A percentile compares a stretch with the other conserved stretches of the same genome.
Conservation (phyloP, 148 eudicot genomes). For the Persicaria maculosa region DNA sequence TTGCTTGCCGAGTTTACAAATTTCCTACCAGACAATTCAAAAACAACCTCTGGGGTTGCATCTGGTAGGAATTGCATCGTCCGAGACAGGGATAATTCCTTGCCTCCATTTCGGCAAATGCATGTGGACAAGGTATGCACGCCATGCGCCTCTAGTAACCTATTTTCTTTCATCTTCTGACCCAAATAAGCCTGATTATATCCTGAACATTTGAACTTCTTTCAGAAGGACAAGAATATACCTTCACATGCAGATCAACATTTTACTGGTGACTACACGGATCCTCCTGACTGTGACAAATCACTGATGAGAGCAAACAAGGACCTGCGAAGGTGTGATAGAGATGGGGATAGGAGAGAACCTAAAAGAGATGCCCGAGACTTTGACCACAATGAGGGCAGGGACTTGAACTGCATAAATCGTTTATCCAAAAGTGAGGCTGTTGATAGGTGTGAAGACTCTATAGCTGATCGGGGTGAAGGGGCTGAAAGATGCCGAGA, state of each 20-base stretch:
- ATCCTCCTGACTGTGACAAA: conserved; percentile 24
- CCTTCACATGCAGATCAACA: conserved; percentile 7
- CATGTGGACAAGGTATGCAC: conserved; percentile 40
- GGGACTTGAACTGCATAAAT: conserved; percentile 16
- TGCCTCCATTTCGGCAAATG: conserved; percentile 23
- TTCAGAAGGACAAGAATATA: conserved; percentile 9
- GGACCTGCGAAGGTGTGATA: conserved; percentile 23
- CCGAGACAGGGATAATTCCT: conserved; percentile 26
- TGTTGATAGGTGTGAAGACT: conserved; percentile 27
- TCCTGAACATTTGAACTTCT: conserved; percentile 3
- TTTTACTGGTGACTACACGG: conserved; percentile 12
- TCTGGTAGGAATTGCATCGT: conserved; percentile 23
- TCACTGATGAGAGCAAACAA: conserved; percentile 24
- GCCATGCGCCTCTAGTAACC: neutral
- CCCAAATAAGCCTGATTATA: neutral
- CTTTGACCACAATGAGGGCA: conserved; percentile 17
- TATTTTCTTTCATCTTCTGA: conserved; percentile 1
- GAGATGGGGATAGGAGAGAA: conserved; percentile 31
- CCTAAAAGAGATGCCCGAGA: conserved; percentile 34
- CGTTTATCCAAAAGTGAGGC: conserved; percentile 23
- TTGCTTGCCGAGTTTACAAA: conserved; percentile 8
- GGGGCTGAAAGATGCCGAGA: conserved; percentile 21
- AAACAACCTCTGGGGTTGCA: conserved; percentile 21
- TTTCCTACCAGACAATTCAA: conserved; percentile 16
- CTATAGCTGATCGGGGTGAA: conserved; percentile 33